Conservation (phyloP, 345 rosid genomes). For the Salix viminalis region DNA sequence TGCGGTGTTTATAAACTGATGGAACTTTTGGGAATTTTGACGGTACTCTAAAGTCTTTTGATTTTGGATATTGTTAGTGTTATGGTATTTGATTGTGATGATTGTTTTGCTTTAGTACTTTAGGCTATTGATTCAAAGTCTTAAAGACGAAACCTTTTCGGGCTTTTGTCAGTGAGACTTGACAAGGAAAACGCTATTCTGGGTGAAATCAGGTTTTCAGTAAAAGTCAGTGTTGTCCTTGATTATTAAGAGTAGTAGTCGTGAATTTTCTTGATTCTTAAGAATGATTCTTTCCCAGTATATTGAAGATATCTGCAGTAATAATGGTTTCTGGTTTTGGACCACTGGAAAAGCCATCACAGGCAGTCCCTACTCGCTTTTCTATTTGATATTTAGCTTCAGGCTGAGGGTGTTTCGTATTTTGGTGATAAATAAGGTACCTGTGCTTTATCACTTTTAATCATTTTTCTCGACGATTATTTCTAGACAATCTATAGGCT, state of each 20-base stretch:
- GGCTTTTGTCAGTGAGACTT: neutral
- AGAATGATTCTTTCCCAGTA: neutral
- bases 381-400: neutral
- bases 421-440: neutral
- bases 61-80: neutral
- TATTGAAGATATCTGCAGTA: no score
- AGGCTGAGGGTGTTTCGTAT: neutral
- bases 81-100: no score
- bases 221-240: neutral
- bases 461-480: neutral
- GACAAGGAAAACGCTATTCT: neutral
- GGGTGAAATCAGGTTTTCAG: neutral
- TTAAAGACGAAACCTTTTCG: neutral
- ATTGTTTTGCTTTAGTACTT: neutral
- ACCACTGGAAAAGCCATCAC: slow-evolving; percentile 1
- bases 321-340: neutral
- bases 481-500: neutral
- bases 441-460: neutral
- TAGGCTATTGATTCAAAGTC: neutral
- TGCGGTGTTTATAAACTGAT: neutral
- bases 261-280: neutral
- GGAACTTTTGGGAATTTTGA: neutral
- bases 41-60: slow-evolving; percentile 12
- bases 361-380: neutral
- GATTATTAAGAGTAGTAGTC: neutral